Conservation (phyloP, 2,329 filamentous ascomycete genomes). For the Fusarium tuaranense region DNA sequence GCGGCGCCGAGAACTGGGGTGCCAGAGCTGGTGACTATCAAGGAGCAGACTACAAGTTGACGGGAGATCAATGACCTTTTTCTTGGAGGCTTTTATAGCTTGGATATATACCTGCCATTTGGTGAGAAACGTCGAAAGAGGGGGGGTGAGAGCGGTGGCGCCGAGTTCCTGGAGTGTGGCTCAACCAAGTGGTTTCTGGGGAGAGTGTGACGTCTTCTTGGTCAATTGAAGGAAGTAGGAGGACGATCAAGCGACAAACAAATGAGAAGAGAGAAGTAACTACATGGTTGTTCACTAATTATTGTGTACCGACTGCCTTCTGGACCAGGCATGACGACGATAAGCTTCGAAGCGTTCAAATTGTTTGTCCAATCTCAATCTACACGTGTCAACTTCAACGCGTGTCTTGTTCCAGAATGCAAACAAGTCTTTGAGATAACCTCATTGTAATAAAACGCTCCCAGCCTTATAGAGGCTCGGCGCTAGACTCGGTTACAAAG, state of each 20-base stretch:
- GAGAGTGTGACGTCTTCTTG: neutral
- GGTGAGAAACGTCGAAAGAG: neutral
- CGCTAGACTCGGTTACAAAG: neutral
- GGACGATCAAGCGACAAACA: neutral
- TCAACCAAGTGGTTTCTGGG: neutral
- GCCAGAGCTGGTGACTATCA: neutral
- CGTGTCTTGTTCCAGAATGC: neutral
- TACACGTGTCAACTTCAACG: neutral
- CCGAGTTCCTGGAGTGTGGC: neutral
- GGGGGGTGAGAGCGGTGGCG: neutral
- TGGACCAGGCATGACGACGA: neutral
- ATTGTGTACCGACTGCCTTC: neutral
- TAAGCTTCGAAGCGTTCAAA: neutral
- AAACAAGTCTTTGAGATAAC: neutral
- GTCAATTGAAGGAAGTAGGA: neutral
- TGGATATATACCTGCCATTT: neutral
- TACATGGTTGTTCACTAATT: neutral
- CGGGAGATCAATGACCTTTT: neutral
- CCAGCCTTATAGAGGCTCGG: neutral
- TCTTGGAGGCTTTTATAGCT: neutral
- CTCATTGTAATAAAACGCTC: neutral
- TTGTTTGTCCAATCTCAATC: neutral
- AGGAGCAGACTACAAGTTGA: neutral
- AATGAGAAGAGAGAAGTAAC: neutral
- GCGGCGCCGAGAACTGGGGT: neutral